These are phyloP conservation scores for Mycena kentingensis DNA, from an alignment of 768 basidiomycete species.

Conservation along the genomic window DNA sequence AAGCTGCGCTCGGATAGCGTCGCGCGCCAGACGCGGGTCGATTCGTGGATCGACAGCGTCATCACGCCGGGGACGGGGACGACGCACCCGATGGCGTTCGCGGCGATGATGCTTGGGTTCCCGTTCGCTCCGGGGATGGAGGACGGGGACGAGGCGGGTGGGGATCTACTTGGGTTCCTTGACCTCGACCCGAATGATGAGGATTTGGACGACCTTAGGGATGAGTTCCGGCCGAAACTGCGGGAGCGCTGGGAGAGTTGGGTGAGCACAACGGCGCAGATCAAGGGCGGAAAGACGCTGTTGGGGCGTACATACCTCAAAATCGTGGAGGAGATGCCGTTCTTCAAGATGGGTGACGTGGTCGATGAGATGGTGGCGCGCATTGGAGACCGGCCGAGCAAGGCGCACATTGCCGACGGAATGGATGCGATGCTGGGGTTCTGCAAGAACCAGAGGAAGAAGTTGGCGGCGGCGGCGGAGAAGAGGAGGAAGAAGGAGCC, in stretches of 20 bases:
- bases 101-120: conserved; percentile 65
- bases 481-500: conserved; percentile 23
- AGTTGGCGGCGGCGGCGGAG: conserved; percentile 25
- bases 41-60: conserved; percentile 54
- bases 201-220: conserved; percentile 60
- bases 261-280: conserved; percentile 39
- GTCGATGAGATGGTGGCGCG: conserved; percentile 58
- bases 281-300: conserved; percentile 42
- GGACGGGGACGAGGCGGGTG: conserved; percentile 42
- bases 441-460: conserved; percentile 52
- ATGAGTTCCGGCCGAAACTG: conserved; percentile 61
- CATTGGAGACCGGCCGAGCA: conserved; percentile 56
- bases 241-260: conserved; percentile 62
- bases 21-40: conserved; percentile 48
- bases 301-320: conserved; percentile 47
- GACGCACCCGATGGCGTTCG: conserved; percentile 58
- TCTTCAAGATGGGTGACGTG: conserved; percentile 50
- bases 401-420: conserved; percentile 52
- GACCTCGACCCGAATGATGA: conserved; percentile 55
- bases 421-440: conserved; percentile 51
- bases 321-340: conserved; percentile 58
- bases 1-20: conserved; percentile 40
- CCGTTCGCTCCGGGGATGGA: conserved; percentile 42
- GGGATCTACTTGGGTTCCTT: conserved; percentile 52
- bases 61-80: conserved; percentile 39